These are phyloP conservation scores for Penicillium freii DNA, from an alignment of 2,329 filamentous ascomycete genomes.

Conservation along the genomic window DNA sequence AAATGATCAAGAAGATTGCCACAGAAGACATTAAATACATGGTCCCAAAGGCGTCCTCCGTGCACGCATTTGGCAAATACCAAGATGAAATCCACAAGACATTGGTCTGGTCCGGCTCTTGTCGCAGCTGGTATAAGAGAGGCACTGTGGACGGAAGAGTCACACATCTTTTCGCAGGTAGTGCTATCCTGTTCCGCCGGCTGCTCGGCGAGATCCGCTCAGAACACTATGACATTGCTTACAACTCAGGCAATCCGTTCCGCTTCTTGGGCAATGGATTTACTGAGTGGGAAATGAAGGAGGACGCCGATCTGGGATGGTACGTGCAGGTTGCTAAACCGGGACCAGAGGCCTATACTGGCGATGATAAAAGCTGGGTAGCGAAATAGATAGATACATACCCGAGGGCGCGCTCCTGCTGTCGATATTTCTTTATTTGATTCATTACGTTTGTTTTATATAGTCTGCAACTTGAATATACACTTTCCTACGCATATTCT, in stretches of 20 bases:
- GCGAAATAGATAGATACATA: not conserved
- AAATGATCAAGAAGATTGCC: constrained; percentile 34
- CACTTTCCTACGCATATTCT: not conserved
- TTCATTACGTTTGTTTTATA: not conserved
- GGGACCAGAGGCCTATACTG: not conserved
- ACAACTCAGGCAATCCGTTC: constrained; percentile 23
- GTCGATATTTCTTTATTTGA: not conserved
- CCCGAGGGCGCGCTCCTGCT: not conserved
- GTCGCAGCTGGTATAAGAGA: constrained; percentile 56
- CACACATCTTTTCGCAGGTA: constrained; percentile 48
- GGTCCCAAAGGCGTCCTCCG: constrained; percentile 35
- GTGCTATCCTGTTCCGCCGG: constrained; percentile 36
- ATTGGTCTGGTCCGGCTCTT: constrained; percentile 32
- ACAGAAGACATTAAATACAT: constrained; percentile 31
- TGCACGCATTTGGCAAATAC: constrained; percentile 50
- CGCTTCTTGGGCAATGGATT: constrained; percentile 10
- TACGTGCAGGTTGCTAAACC: not conserved
- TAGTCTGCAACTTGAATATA: not conserved
- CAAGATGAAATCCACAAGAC: constrained; percentile 50
- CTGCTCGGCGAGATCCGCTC: constrained; percentile 35
- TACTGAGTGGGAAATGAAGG: constrained; percentile 6
- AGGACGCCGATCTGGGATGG: constrained; percentile 19
- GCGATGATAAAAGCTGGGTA: not conserved
- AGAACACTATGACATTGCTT: constrained; percentile 52
- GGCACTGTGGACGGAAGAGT: constrained; percentile 45